A percentile compares a stretch with the other conserved stretches of the same genome.
phyloP scores from a whole-genome alignment of 2,329 filamentous ascomycete genomes.

The Sclerotinia trifoliorum region DNA sequence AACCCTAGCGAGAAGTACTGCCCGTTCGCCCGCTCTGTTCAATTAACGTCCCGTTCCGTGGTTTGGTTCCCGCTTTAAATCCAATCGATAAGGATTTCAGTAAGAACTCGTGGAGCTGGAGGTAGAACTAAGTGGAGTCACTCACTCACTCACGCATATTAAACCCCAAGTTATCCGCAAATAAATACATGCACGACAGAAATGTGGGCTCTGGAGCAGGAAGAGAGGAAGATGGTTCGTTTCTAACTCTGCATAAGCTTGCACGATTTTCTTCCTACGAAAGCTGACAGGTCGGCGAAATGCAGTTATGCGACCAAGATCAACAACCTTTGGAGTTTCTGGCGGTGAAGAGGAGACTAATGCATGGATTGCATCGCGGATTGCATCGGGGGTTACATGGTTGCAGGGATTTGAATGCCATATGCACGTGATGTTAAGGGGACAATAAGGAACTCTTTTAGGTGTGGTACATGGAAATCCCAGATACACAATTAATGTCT shows the following conservation, averaged over 20 bases:
- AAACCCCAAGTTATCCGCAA: neutral
- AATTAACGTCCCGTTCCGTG: constrained; percentile 16
- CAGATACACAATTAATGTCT: neutral
- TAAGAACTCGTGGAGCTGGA: neutral
- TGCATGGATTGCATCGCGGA: neutral
- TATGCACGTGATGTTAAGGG: neutral
- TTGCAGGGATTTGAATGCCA: neutral
- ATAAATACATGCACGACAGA: constrained; percentile 19
- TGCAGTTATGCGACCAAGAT: neutral
- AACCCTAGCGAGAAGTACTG: neutral
- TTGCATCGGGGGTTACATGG: neutral
- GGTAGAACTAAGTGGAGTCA: neutral
- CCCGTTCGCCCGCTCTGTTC: constrained; percentile 18
- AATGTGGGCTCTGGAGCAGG: neutral
- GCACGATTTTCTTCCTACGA: neutral
- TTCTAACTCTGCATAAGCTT: constrained; percentile 6
- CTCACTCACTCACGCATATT: neutral
- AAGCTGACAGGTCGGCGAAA: neutral
- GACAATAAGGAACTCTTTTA: neutral
- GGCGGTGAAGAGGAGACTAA: constrained; percentile 20
- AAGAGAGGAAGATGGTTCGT: constrained; percentile 5
- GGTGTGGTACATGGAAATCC: neutral
- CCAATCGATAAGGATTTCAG: neutral
- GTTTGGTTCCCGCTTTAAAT: neutral
- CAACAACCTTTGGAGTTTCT: constrained; percentile 18